phyloP scores from a whole-genome alignment of 208 protist genomes.

The Leishmania mexicana region DNA sequence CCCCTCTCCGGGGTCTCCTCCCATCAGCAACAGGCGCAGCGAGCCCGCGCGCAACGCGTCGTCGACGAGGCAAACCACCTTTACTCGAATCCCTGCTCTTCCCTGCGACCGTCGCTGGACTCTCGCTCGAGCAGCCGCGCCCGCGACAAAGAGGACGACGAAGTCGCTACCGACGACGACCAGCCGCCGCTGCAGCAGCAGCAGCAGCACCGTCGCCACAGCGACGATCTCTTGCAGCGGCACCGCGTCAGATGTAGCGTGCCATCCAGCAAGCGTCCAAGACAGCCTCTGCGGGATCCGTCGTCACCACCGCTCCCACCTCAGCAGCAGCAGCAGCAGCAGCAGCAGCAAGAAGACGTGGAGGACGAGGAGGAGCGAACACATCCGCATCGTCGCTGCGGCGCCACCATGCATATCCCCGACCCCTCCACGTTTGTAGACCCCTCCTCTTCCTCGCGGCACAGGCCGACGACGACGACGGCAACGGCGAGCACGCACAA shows the following conservation, averaged over 20 bases:
- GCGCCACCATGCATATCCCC: conserved; percentile 25
- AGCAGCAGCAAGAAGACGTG: background rate
- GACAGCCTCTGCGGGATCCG: background rate
- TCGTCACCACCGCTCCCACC: background rate
- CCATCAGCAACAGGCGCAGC: conserved; percentile 14
- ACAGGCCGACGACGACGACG: background rate
- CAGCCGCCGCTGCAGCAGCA: background rate
- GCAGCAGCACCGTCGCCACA: conserved; percentile 7
- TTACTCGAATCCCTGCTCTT: background rate
- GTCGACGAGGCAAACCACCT: conserved; percentile 10
- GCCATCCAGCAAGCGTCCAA: conserved; percentile 21
- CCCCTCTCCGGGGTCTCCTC: conserved; percentile 29
- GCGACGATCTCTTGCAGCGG: conserved; percentile 4
- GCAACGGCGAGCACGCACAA: background rate
- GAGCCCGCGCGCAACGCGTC: conserved; percentile 10
- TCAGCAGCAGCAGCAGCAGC: background rate
- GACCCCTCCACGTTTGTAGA: conserved; percentile 27
- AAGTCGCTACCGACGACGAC: background rate
- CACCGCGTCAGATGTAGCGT: background rate
- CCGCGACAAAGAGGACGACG: conserved; percentile 16
- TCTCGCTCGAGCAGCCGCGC: conserved; percentile 25
- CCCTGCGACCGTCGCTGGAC: conserved; percentile 14
- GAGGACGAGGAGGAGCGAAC: background rate
- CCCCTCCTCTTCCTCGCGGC: background rate
- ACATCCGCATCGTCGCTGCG: background rate